Evolutionary conservation across 2,329 filamentous ascomycete species (phyloP), one percentile per base, ranked within the genome.

Genomic region (Calonectria fujianensis): DNA sequence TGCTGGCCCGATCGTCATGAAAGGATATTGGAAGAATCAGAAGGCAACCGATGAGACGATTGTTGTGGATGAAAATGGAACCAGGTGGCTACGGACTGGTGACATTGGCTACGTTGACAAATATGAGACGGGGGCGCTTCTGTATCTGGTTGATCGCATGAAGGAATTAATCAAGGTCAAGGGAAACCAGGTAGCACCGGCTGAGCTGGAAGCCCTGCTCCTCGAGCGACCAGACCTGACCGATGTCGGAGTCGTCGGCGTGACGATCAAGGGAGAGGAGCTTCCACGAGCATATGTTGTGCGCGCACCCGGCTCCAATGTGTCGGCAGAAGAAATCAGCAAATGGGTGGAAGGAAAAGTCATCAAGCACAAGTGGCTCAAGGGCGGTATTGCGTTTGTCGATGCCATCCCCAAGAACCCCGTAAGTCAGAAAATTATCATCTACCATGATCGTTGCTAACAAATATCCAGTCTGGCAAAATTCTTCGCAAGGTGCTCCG

Each of bases 131-230:
- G 89, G 89, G 0, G 79, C 72, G 0, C 76, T 86, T 48, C 85
- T 88, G 70, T 90, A 90, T 81, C 92, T 96, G 32, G 93, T 96
- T 18, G 94, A 96, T 82, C 89, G 94, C 39, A 91, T 91, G 74
- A 85, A 96, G 88, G 90, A 91, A 81, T 85, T 91, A 51, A 91
- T 91, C 82, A 91, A 91, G 82, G 89, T 91, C 20, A 90, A 93
- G 89, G 94, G 94, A 65, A 86, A 92, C 70, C 94, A 96, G 89
- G 94, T 96, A 16, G 94, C 94, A 1, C 94, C 94, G 0, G 94
- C 94, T 0, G 94, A 96, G 81, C 88, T 96, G 2, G 94, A 96
- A 84, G 92, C 93, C 0, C 92, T 94, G 77, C 87, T 96, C 2
- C 89, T 96, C 4, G 90, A 92, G 0, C 93, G 95, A 80, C 90